These are phyloP conservation scores for Termitomyces sp. DNA, from an alignment of 768 basidiomycete species.

Conservation along the genomic window DNA sequence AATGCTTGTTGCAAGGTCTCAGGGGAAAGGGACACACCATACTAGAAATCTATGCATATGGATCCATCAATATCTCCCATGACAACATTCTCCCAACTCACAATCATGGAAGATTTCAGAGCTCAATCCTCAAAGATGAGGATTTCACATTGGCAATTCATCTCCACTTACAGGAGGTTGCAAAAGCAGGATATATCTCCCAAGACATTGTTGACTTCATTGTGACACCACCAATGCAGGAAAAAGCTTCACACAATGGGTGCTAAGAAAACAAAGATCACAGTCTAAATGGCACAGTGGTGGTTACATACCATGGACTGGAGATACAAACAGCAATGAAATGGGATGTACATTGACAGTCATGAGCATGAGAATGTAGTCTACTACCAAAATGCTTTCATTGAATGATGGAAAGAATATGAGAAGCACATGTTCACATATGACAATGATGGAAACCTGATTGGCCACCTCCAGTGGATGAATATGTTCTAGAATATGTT, in stretches of 20 bases:
- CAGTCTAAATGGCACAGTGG: conserved; percentile 19
- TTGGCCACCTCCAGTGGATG: too few species aligned
- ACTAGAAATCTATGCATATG: conserved; percentile 15
- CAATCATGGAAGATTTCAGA: conserved; percentile 14
- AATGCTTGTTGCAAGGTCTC: conserved; percentile 23
- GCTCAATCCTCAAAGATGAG: conserved; percentile 28
- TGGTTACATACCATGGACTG: conserved; percentile 32
- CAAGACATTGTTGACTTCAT: conserved; percentile 28
- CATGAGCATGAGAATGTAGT: conserved; percentile 36
- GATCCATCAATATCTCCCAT: conserved; percentile 17
- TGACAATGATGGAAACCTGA: conserved; percentile 24
- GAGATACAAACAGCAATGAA: conserved; percentile 21
- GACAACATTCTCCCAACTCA: conserved; percentile 22
- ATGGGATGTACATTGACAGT: conserved; percentile 35
- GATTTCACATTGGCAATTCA: conserved; percentile 23
- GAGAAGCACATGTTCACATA: conserved; percentile 18
- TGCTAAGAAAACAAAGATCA: conserved; percentile 13
- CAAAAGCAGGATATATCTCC: conserved; percentile 25
- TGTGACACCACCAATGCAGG: conserved; percentile 20
- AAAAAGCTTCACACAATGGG: conserved; percentile 8
- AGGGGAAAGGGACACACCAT: conserved; percentile 22
- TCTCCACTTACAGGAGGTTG: conserved; percentile 22
- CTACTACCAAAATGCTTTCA: conserved; percentile 23
- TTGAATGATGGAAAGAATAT: conserved; percentile 22
- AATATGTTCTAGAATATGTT: background rate